phyloP scores from a whole-genome alignment of 208 protist species.

The Leishmania amazonensis region DNA sequence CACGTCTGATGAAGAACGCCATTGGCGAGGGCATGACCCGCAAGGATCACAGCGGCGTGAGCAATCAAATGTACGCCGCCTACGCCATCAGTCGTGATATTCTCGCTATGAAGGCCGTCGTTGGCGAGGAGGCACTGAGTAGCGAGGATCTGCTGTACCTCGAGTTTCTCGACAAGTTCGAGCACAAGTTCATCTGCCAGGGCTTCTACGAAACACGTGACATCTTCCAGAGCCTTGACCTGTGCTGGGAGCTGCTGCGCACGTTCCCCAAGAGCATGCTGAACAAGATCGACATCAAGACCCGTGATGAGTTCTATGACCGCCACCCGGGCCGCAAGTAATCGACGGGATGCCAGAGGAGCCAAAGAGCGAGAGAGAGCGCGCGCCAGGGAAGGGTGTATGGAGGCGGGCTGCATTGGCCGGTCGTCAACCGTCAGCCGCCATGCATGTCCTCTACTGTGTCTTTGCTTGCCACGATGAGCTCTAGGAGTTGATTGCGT shows the following conservation, averaged over 20 bases:
- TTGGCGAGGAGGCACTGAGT: constrained; percentile 99
- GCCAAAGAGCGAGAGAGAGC: neutral
- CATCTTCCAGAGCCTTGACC: constrained; percentile 99
- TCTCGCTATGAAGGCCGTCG: constrained; percentile 99
- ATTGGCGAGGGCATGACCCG: constrained; percentile 99
- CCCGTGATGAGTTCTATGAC: constrained; percentile 95
- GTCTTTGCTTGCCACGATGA: neutral
- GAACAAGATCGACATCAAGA: constrained; percentile 97
- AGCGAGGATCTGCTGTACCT: constrained; percentile 99
- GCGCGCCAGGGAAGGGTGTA: neutral
- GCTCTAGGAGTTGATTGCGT: neutral
- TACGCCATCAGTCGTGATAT: constrained; percentile 99
- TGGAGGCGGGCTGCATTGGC: neutral
- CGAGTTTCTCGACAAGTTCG: constrained; percentile 99
- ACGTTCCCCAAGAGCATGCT: constrained; percentile 98
- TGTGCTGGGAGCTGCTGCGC: constrained; percentile 98
- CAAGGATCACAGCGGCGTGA: constrained; percentile 98
- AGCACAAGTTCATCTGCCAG: constrained; percentile 99
- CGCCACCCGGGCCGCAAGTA: constrained; percentile 56
- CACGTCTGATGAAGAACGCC: constrained; percentile 99
- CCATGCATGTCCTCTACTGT: neutral
- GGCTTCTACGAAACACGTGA: constrained; percentile 96
- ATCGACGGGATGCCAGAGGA: neutral
- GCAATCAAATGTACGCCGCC: constrained; percentile 99
- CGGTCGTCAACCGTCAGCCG: neutral